Evolutionary conservation across 75 land plant genomes (phyloP), one percentile per base, ranked within the genome.

Genomic region (Azolla pinnata): DNA sequence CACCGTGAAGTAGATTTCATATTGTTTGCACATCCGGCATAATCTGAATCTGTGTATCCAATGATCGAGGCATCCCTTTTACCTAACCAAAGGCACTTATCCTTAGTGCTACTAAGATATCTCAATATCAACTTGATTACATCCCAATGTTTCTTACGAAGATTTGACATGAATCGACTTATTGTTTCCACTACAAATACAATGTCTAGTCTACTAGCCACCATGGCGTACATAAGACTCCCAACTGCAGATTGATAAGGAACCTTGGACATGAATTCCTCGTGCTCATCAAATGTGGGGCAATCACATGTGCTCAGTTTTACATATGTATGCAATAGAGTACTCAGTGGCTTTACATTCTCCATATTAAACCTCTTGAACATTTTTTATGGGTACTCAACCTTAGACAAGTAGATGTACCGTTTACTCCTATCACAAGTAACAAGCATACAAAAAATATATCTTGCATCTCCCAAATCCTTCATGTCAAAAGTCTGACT

Each of bases 151-250:
- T 1, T 0, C 24, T 63, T 0, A 0, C 8, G 46, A 18, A 60
- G 61, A 0, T 35, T 8, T 23, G 44, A 29, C 73, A 70, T 63
- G 25, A 8, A 70, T n/a, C 67, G 42, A 14, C 64, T 56, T 3
- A 57, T 33, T 16, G 47, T 23, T 7, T 54, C 54, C 14, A 60
- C 56, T 23, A 4, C 31, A 59, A 48, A 64, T 28, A 20, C n/a
- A 40, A 72, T 34, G 54, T 64, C 57, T 1, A 63, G 68, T 8
- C 63, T 31, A 10, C 68, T 72, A 18, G 33, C 29, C 8, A 40
- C 19, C 62, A 60, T 60, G 21, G 62, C 48, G 44, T 60, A n/a
- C 65, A 73, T 67, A 31, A 73, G 48, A 57, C 61, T 61, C 1
- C 64, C 64, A 14, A 73, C 56, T n/a, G 45, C 57, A 33, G 16